Conservation (phyloP, 2,329 filamentous ascomycete species). For the Annulohypoxylon truncatum region DNA sequence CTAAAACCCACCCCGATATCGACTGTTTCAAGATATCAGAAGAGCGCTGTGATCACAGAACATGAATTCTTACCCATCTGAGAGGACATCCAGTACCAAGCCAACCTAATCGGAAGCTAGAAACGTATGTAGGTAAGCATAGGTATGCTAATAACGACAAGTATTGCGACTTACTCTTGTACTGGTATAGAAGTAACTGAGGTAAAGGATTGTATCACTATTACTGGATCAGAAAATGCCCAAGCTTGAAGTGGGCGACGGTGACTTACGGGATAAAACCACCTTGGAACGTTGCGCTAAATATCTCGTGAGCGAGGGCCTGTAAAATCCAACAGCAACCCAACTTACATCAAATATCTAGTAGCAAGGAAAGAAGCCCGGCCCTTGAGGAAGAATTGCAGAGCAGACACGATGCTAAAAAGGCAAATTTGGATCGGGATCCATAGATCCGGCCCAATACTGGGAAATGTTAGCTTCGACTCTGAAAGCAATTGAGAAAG, state of each 20-base stretch:
- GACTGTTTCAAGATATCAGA: conserved; percentile 25
- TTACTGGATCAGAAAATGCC: conserved; percentile 11
- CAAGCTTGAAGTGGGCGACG: not conserved
- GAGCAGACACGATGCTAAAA: conserved; percentile 43
- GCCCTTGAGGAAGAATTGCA: conserved; percentile 45
- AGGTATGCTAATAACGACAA: not conserved
- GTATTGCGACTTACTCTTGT: conserved; percentile 51
- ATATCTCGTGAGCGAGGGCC: conserved; percentile 28
- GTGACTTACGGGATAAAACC: conserved; percentile 70
- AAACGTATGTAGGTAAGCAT: conserved; percentile 32
- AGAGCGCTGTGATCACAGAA: not conserved
- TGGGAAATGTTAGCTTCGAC: conserved; percentile 23
- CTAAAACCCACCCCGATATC: conserved; percentile 66
- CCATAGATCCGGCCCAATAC: conserved; percentile 47
- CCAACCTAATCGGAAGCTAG: conserved; percentile 71
- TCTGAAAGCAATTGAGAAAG: not conserved
- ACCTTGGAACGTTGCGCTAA: conserved; percentile 55
- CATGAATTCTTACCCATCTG: conserved; percentile 43
- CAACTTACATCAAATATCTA: conserved; percentile 49
- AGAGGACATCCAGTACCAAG: conserved; percentile 72
- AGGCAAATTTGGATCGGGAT: conserved; percentile 47
- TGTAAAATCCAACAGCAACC: not conserved
- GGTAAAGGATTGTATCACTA: conserved; percentile 64
- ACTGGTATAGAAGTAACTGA: conserved; percentile 78
- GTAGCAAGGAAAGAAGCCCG: conserved; percentile 50